Base-by-base conservation (phyloP, 2,329 filamentous ascomycete species). In the Parastagonospora avenae region DNA sequence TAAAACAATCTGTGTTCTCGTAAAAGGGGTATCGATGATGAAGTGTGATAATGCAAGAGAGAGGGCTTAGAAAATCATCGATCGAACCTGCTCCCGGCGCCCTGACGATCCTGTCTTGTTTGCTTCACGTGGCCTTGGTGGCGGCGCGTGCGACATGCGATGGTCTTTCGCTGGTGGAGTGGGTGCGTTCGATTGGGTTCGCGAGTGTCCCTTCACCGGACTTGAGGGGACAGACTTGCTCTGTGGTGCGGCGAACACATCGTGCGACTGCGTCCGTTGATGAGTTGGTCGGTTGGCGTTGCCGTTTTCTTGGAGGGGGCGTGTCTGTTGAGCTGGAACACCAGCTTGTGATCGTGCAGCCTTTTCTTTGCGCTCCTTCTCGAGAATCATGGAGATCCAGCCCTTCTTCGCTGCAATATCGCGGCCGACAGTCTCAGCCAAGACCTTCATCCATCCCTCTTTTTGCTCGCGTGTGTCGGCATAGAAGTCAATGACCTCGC, bases 401-500 rank as follows among this genome's bases (percentile, higher is more conserved):
- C 78, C 77, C 63, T 83, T 85, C 48, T 67, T 63, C 24, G 75
- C 70, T 32, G 76, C 76, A 29, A 72, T 73, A 35, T 82, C 79
- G 59, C 85, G 85, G 56, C 85, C 85, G 2, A 87, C 80, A 10
- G 80, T 80, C 48, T 97, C 92, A 2, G 82, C 82, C 16, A 99
- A 84, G 11, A 91, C 89, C 71, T 86, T 87, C 89, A 99, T 94
- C 94, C 94, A 99, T 47, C 86, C 89, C 39, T 96, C 91, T 77
- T 97, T 99, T 69, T 94, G 89, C 33, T 85, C 85, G 1, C 87
- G 84, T 29, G 86, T 92, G 74, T 97, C 93, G 68, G 93, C 94
- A 70, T 99, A 97, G 73, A 97, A 97, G 79, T 97, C 93, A 70
- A 99, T 99, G 57, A 96, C 87, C 77, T 99, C 94, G 55, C 94